Percentiles rank a stretch among this genome's conserved stretches.
Conservation (phyloP, 83 land plant genomes). For the Larix sibirica region DNA sequence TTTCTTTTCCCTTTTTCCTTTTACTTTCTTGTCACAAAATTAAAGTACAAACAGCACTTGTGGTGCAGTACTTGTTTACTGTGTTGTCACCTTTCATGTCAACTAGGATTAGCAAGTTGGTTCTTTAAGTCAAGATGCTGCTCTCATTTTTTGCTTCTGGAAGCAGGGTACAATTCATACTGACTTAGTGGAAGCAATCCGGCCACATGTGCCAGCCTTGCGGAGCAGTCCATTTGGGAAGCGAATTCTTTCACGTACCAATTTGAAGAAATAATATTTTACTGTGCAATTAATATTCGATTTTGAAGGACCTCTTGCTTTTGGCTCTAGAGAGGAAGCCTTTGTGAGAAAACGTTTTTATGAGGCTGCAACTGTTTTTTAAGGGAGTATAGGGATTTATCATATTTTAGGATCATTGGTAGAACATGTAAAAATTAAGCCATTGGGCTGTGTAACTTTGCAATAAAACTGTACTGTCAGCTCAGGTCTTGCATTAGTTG, state of each 20-base stretch:
- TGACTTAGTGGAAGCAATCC: slow-evolving; percentile 23
- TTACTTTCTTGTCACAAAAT: neutral
- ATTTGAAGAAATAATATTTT: slow-evolving; percentile 18
- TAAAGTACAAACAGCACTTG: neutral
- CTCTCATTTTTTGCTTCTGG: slow-evolving; percentile 13
- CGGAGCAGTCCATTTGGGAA: slow-evolving; percentile 29
- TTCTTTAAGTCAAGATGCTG: neutral
- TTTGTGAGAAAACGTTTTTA: too few species aligned
- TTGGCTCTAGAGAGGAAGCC: too few species aligned
- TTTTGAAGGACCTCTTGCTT: too few species aligned
- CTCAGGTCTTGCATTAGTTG: too few species aligned
- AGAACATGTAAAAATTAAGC: too few species aligned
- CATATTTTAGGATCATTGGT: too few species aligned
- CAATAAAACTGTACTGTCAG: too few species aligned
- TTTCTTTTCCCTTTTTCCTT: neutral
- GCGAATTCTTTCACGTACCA: slow-evolving; percentile 27
- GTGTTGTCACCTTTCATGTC: neutral
- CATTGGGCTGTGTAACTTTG: too few species aligned
- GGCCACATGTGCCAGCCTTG: slow-evolving; percentile 25
- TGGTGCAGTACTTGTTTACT: neutral
- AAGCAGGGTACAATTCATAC: slow-evolving; percentile 21
- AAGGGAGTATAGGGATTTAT: too few species aligned
- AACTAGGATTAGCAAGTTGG: neutral
- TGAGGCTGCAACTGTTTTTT: too few species aligned
- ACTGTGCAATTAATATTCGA: too few species aligned